These are phyloP conservation scores for Fonsecaea pugnacius DNA, from an alignment of 2,329 filamentous ascomycete species.

Conservation along the genomic window DNA sequence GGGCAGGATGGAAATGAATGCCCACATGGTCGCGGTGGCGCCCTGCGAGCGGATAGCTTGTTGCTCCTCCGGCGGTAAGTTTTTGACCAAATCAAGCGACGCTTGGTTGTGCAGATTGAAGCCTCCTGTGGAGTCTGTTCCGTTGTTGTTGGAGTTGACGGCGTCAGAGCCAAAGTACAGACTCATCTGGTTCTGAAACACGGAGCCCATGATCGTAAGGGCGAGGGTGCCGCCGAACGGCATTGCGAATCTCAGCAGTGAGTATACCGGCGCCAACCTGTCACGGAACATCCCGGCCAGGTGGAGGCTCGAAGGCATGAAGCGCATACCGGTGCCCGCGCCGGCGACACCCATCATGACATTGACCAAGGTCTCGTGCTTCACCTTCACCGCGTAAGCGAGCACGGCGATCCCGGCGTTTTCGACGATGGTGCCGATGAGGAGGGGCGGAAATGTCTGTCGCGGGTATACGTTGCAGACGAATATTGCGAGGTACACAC, in stretches of 20 bases:
- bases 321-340: slow-evolving; percentile 65
- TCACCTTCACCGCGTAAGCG: slow-evolving; percentile 59
- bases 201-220: slow-evolving; percentile 69
- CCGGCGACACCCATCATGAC: slow-evolving; percentile 70
- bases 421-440: slow-evolving; percentile 62
- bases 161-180: slow-evolving; percentile 32
- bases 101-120: slow-evolving; percentile 43
- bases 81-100: slow-evolving; percentile 46
- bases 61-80: slow-evolving; percentile 45
- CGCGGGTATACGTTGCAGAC: slow-evolving; percentile 65
- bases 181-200: slow-evolving; percentile 66
- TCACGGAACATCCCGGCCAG: slow-evolving; percentile 65
- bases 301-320: slow-evolving; percentile 68
- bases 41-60: slow-evolving; percentile 50
- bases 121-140: neutral
- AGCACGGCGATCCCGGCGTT: slow-evolving; percentile 63
- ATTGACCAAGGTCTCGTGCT: slow-evolving; percentile 59
- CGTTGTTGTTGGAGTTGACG: slow-evolving; percentile 36
- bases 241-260: slow-evolving; percentile 62
- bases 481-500: slow-evolving; percentile 63
- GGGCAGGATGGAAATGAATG: slow-evolving; percentile 65
- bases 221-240: slow-evolving; percentile 69
- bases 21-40: slow-evolving; percentile 66
- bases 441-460: slow-evolving; percentile 64
- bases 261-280: slow-evolving; percentile 63